phyloP scores from a whole-genome alignment of 73 alveolate species.

The Paramecium biaurelia region DNA sequence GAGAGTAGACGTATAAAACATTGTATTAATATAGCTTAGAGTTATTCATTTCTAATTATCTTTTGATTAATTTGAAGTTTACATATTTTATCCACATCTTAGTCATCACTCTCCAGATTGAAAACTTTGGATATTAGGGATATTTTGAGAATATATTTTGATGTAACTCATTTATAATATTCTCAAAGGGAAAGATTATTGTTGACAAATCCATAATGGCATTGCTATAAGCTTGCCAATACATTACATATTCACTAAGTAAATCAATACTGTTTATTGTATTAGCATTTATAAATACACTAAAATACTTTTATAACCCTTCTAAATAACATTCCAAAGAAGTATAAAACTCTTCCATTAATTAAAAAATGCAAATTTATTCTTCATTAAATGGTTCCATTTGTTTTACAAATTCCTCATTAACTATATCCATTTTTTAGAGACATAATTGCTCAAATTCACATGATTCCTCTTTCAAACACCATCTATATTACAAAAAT shows the following conservation, averaged over 20 bases:
- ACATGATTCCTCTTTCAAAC: neutral
- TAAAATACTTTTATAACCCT: neutral
- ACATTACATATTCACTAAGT: neutral
- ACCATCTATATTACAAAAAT: neutral
- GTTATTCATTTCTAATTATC: neutral
- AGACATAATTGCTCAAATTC: neutral
- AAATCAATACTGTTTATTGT: neutral
- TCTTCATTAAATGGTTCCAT: neutral
- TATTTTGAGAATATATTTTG: neutral
- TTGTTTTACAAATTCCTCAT: neutral
- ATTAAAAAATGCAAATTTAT: neutral
- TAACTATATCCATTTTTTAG: neutral
- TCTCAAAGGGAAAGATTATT: conserved; percentile 9
- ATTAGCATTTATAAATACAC: neutral
- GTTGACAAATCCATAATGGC: neutral
- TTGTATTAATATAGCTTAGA: neutral
- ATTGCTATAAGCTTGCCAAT: conserved; percentile 48
- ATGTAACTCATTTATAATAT: conserved; percentile 21
- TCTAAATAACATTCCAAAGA: neutral
- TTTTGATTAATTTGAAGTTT: neutral
- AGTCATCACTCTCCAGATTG: conserved; percentile 10
- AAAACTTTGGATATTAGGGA: conserved; percentile 26
- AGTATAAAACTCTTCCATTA: neutral
- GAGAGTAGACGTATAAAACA: neutral
- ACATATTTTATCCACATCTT: conserved; percentile 19